Base-by-base conservation (phyloP, 768 basidiomycete species). In the Termitomyces sp. region DNA sequence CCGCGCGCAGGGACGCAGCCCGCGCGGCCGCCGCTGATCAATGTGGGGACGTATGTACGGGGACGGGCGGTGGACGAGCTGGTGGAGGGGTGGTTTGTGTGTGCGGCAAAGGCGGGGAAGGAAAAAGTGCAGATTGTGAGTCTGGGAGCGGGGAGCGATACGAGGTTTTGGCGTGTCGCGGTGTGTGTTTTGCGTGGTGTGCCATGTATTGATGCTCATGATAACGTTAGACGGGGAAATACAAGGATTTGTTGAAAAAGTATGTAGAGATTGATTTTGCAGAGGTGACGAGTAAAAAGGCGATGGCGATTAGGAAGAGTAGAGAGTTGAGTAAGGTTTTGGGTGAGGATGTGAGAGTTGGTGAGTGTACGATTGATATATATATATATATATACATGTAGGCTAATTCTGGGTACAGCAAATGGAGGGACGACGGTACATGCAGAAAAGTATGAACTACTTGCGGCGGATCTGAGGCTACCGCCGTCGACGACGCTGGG, bases 261-360 rank as follows among this genome's bases (percentile, higher is more conserved):
- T 98, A 97, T 68, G 70, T 97, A 41, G 97, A 99, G 66, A 71
- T 98, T 23, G 97, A 99, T 70, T 96, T 99, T 64, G 79, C 87
- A 0, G 92, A 94, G 66, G 82, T 90, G 46, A 95, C 93, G 0
- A 79, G 77, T 23, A 85, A 83, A 69, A 99, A 99, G 72, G 85
- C 86, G 6, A 87, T 90, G 84, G 74, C 82, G 2, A 89, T 96
- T 59, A 78, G 81, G 48, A 90, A 87, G 72, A 86, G 81, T 63
- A 81, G 74, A 61, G 82, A 80, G 16, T 73, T 89, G 54, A 79
- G 72, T 64, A 68, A 64, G 3, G 68, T 77, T 7, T 69, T 91
- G 35, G 87, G 87, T 2, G 10, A 69, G 68, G 70, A 76, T 17
- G 67, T 85, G 31, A 68, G 67, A 29, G 58, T 85, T 17, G 71